Evolutionary conservation across 1,139 yeast species (phyloP).

Genomic region (Saccharomycopsis crataegensis): DNA sequence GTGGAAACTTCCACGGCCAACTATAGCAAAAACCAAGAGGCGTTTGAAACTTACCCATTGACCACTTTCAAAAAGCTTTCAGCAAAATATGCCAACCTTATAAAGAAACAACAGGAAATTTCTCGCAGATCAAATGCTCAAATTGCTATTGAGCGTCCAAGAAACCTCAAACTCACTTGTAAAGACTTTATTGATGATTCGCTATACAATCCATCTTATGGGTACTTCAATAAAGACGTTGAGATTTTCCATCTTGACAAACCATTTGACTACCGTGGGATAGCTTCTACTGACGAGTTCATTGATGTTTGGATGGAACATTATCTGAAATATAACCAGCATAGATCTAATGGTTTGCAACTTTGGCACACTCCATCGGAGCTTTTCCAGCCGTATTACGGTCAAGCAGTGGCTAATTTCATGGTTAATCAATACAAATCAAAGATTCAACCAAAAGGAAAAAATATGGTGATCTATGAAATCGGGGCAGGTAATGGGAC

Average conservation of each 20-base stretch:
- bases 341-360: constrained; percentile 35
- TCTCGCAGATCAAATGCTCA: constrained; percentile 4
- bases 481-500: constrained; percentile 93
- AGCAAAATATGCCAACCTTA: constrained; percentile 20
- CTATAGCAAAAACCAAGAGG: constrained; percentile 27
- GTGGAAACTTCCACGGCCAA: constrained; percentile 23
- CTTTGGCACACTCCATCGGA: constrained; percentile 92
- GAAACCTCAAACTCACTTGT: constrained; percentile 57
- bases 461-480: constrained; percentile 58
- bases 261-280: constrained; percentile 53
- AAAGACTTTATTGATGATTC: constrained; percentile 83
- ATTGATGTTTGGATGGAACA: constrained; percentile 61
- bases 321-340: constrained; percentile 49
- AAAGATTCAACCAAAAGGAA: background rate
- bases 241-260: constrained; percentile 59
- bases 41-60: constrained; percentile 38
- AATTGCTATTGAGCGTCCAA: constrained; percentile 40
- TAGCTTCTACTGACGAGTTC: constrained; percentile 63
- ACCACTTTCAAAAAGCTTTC: constrained; percentile 40
- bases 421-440: constrained; percentile 50
- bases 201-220: constrained; percentile 71
- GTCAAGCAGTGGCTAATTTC: constrained; percentile 76
- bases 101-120: background rate
- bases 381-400: constrained; percentile 74
- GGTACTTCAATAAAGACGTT: constrained; percentile 73